Base-by-base conservation (phyloP, 2,329 filamentous ascomycete species). In the Cladosporium sp. region DNA sequence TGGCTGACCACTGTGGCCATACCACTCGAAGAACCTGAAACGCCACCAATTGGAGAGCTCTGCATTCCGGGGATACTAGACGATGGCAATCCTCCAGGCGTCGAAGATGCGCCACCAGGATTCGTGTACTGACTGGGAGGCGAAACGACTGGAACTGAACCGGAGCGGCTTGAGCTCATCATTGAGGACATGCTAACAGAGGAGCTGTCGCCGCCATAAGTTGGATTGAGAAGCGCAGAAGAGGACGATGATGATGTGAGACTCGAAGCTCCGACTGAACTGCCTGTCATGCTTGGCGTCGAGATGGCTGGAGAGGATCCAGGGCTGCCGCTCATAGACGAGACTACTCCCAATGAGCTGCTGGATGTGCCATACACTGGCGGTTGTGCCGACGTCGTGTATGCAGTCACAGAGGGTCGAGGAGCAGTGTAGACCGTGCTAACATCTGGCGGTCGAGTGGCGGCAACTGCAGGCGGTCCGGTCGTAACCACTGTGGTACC, bases 401-500 rank as follows among this genome's bases (percentile, higher is more conserved):
- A 51, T 3, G 50, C 54, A 39, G 40, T 55, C 17, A 36, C 47
- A 11, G 56, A 60, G 7, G 59, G 51, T 9, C 60, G 59, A 8
- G 61, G 60, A 15, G 61, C 51, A 6, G 59, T 60, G 40, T 63
- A 63, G 6, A 63, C 56, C 4, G 61, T 61, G 20, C 51, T 58
- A 5, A 60, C 61, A 57, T 63, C 59, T 34, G 60, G 38, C 15
- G 63, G 63, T 20, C 63, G 45, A 4, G 45, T 55, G 7, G 61
- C 62, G 5, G 62, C 62, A 25, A 59, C 59, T 20, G 57, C 63
- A 28, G 56, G 56, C 19, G 56, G 56, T 25, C 56, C 56, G n/a
- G 56, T 59, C 5, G 64, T 63, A 34, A 63, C 62, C 8, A 57
- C 52, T 3, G 62, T 54, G n/a, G 60, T 64, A n/a, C 67, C 66